Base-by-base conservation (phyloP, 495 filamentous ascomycete species). In the Arthonia radiata region DNA sequence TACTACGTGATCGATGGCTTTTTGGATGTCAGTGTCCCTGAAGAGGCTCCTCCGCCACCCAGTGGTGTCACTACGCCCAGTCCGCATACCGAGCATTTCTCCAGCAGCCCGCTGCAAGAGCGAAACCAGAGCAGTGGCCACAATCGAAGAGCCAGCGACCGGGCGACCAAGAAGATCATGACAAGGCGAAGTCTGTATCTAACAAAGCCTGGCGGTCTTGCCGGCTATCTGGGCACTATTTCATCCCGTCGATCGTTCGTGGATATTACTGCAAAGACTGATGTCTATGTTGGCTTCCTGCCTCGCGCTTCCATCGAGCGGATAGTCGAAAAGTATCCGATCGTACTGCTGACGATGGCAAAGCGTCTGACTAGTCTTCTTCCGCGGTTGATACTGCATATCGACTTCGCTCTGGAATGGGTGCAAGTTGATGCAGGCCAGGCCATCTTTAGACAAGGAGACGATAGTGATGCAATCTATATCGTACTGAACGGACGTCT, bases 1-100 rank as follows among this genome's bases (percentile, higher is more conserved):
- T 97, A 97, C 50, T 97, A 94, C 45, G 86, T 97, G 7, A 75
- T 97, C 28, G 86, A 97, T 45, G 86, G 86, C 3, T 97, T 97
- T 34, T 51, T 97, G 14, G 89, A 97, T 44, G 81, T 92, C 12
- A 79, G 79, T 29, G 64, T 80, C 19, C 67, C 76, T 1, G 43
- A 54, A 0, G 61, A 64, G 25, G 64, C 65, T 3, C 12, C 1
- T 14, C 30, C 13, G 18, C 7, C 19, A 7, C 11, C 19, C 6
- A 7, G 7, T 7, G 19, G 19, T 22, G 11, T 7, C 19, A 22
- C 19, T 22, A 22, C 19, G 19, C 11, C 19, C 7, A 7, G 6
- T 7, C 11, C 19, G 19, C 19, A 11, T 22, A 7, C 19, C 19
- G 19, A 22, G 7, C 6, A 22, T 9, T 24, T 23, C 14, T 9